Evolutionary conservation across 2,329 filamentous ascomycete species (phyloP).

Genomic region (Aspergillus sp.): DNA sequence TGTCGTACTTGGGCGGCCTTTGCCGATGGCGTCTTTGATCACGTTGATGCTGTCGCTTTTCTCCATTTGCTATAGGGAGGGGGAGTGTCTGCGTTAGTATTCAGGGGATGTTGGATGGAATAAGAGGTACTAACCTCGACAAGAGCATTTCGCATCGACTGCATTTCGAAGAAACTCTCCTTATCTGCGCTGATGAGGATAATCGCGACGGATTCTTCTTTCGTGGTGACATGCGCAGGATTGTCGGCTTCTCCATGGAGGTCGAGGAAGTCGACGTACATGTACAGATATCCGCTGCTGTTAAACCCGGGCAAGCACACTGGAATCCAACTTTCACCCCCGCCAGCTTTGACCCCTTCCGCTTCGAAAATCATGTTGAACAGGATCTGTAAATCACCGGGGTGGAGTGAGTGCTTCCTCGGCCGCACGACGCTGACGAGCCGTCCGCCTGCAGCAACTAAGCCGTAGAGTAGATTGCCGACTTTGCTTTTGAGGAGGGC

Average conservation of each 20-base stretch:
- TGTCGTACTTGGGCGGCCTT: constrained; percentile 60
- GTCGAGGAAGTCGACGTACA: constrained; percentile 96
- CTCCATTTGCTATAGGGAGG: constrained; percentile 51
- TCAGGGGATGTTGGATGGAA: neutral
- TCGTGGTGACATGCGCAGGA: constrained; percentile 32
- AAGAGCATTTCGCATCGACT: constrained; percentile 57
- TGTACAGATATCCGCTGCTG: constrained; percentile 91
- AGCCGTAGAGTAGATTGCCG: constrained; percentile 75
- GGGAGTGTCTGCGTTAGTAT: constrained; percentile 17
- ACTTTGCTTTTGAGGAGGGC: constrained; percentile 70
- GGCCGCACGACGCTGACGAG: constrained; percentile 92
- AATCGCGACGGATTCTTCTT: constrained; percentile 71
- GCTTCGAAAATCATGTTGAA: constrained; percentile 99
- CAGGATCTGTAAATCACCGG: constrained; percentile 87
- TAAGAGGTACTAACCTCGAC: constrained; percentile 39
- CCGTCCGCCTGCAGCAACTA: constrained; percentile 84
- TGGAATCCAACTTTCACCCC: constrained; percentile 96
- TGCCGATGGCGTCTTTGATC: constrained; percentile 61
- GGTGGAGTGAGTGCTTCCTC: constrained; percentile 88
- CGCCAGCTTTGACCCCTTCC: constrained; percentile 78
- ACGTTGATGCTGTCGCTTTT: constrained; percentile 65
- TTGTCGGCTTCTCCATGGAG: constrained; percentile 42
- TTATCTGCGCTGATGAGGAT: constrained; percentile 87
- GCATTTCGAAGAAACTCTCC: constrained; percentile 84
- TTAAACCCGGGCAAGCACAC: constrained; percentile 95